Conservation (phyloP, 352 stramenopile genomes). For the Pythium guiyangense region DNA sequence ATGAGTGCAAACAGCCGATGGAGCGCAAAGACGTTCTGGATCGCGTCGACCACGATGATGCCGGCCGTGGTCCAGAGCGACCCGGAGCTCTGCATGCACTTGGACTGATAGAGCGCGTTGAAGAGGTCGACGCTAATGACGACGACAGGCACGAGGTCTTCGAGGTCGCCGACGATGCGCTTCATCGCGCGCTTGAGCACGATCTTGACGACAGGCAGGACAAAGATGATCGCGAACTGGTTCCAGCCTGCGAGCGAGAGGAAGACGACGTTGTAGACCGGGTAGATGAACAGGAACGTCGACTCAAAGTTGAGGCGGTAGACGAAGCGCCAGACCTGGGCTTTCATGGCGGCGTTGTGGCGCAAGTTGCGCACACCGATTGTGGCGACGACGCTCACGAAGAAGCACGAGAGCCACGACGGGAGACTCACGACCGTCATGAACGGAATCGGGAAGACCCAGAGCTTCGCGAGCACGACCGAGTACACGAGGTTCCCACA, state of each 20-base stretch:
- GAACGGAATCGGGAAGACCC: constrained; percentile 41
- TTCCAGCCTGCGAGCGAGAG: constrained; percentile 8
- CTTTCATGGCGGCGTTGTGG: constrained; percentile 11
- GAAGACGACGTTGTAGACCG: constrained; percentile 23
- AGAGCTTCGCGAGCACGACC: constrained; percentile 13
- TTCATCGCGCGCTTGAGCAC: constrained; percentile 14
- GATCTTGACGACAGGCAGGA: constrained; percentile 32
- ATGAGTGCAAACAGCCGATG: neutral
- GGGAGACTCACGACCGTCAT: constrained; percentile 14
- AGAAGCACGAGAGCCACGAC: constrained; percentile 15
- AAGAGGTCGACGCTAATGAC: constrained; percentile 8
- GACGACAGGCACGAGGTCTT: constrained; percentile 4
- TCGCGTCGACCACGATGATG: constrained; percentile 5
- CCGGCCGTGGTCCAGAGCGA: constrained; percentile 15
- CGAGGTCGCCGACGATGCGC: constrained; percentile 17
- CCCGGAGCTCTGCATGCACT: constrained; percentile 16
- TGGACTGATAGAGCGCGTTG: constrained; percentile 7
- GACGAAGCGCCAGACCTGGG: constrained; percentile 14
- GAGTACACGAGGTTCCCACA: neutral
- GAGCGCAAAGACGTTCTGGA: constrained; percentile 4
- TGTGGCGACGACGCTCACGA: neutral
- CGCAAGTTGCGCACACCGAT: constrained; percentile 16
- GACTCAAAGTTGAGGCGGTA: constrained; percentile 11
- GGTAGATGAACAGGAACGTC: constrained; percentile 25
- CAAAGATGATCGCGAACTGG: constrained; percentile 19